Base-by-base conservation (phyloP, 2,329 filamentous ascomycete species). In the Juglanconis juglandina region DNA sequence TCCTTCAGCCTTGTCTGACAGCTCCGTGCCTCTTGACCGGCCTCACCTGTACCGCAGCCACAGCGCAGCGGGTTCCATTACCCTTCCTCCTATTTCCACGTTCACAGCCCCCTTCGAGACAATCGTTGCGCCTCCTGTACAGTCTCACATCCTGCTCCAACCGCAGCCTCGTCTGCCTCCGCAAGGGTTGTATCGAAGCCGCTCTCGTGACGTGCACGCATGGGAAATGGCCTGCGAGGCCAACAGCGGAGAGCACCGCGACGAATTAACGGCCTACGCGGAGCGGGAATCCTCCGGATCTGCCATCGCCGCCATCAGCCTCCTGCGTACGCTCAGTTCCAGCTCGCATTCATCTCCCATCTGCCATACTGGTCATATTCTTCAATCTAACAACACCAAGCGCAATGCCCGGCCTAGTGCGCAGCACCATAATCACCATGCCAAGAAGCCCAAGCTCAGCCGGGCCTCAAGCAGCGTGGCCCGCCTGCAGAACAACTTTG, bases 181-280 rank as follows among this genome's bases (percentile, higher is more conserved):
- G 24, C 79, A 79, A n/a, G 46, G 17, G 41, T 76, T 88, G 17
- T 76, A 78, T 39, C 86, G 87, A 59, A 91, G 91, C 58, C 85
- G 94, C 59, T 96, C 93, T 60, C 87, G 91, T 58, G 91, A 97
- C 72, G 91, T 92, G 17, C 87, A 92, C 54, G 90, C 89, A 6
- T 97, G 94, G 94, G 91, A 96, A 69, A 92, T 92, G 60, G 93
- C 90, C 76, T 94, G 91, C 68, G 91, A 96, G 70, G 87, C 88
- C 7, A 90, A 95, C 66, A 78, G 84, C 55, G 87, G 89, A 48
- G 91, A 75, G 80, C 72, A 92, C 68, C 90, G 92, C 66, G 89
- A 90, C 68, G 90, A 91, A 66, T 77, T 96, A 59, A 91, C 88
- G 35, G 83, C 85, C 14, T 87, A 90, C 66, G 89, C 89, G 8